These are phyloP conservation scores for Tolypocladium ophioglossoides DNA, from an alignment of 2,329 filamentous ascomycete species.

Conservation along the genomic window DNA sequence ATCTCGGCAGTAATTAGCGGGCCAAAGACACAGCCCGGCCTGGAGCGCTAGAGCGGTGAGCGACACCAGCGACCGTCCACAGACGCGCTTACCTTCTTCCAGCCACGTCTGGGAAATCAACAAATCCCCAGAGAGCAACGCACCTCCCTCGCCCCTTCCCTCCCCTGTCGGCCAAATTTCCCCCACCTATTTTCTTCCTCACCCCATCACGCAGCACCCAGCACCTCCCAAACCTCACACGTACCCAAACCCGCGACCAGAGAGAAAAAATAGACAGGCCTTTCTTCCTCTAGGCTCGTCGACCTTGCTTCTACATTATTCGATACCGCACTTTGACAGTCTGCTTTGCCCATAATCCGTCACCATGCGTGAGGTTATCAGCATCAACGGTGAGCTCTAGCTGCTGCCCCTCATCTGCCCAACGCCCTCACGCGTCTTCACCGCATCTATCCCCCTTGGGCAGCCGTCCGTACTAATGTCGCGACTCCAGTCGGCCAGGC, in stretches of 20 bases:
- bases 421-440: conserved; percentile 12
- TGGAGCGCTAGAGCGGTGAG: conserved; percentile 8
- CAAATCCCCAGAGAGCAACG: conserved; percentile 24
- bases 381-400: conserved; percentile 81
- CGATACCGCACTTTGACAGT: conserved; percentile 8
- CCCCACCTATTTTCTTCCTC: conserved; percentile 34
- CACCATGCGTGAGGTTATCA: conserved; percentile 99
- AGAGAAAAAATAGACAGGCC: conserved; percentile 7
- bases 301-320: conserved; percentile 12
- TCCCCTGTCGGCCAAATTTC: conserved; percentile 32
- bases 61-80: conserved; percentile 2
- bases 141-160: conserved; percentile 8
- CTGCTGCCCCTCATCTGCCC: conserved; percentile 18
- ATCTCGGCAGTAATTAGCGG: conserved; percentile 3
- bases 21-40: background rate
- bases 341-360: conserved; percentile 15
- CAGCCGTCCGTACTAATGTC: conserved; percentile 36
- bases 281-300: conserved; percentile 13
- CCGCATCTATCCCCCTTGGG: background rate
- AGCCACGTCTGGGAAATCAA: conserved; percentile 25
- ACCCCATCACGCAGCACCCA: conserved; percentile 13
- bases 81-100: conserved; percentile 24
- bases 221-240: conserved; percentile 12
- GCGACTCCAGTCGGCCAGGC: conserved; percentile 83
- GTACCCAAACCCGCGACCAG: conserved; percentile 7